phyloP scores from a whole-genome alignment of 2,329 filamentous ascomycete genomes.

The Ascochyta clinopodiicola region DNA sequence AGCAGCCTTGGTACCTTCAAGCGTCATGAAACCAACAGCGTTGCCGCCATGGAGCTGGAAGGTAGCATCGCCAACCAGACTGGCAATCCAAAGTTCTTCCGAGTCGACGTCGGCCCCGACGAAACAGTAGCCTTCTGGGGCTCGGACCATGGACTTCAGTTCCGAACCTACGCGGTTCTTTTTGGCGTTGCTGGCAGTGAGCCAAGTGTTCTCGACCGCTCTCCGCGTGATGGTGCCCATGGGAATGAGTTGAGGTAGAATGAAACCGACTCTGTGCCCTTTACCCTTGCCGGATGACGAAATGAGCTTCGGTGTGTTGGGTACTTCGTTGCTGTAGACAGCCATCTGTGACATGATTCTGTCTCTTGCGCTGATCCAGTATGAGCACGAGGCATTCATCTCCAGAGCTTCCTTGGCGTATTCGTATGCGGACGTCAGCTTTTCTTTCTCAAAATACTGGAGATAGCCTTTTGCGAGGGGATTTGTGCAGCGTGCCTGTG shows the following conservation, averaged over 20 bases:
- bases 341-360: conserved; percentile 96
- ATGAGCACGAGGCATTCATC: conserved; percentile 98
- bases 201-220: conserved; percentile 97
- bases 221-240: conserved; percentile 97
- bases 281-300: conserved; percentile 31
- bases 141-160: conserved; percentile 94
- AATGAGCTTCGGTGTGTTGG: conserved; percentile 25
- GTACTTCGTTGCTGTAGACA: conserved; percentile 75
- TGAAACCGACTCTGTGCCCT: conserved; percentile 70
- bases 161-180: conserved; percentile 95
- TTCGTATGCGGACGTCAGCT: conserved; percentile 81
- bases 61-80: conserved; percentile 89
- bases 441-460: conserved; percentile 88
- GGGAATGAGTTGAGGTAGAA: conserved; percentile 92
- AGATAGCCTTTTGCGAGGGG: conserved; percentile 93
- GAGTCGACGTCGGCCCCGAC: conserved; percentile 98
- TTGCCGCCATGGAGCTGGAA: conserved; percentile 96
- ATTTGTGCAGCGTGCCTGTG: conserved; percentile 79
- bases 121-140: conserved; percentile 88
- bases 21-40: conserved; percentile 97
- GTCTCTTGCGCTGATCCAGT: conserved; percentile 96
- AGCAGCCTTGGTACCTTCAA: conserved; percentile 92
- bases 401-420: conserved; percentile 95
- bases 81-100: conserved; percentile 97
- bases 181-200: conserved; percentile 97